Evolutionary conservation across 2,329 filamentous ascomycete species (phyloP).

Genomic region (Davidsoniella australis): DNA sequence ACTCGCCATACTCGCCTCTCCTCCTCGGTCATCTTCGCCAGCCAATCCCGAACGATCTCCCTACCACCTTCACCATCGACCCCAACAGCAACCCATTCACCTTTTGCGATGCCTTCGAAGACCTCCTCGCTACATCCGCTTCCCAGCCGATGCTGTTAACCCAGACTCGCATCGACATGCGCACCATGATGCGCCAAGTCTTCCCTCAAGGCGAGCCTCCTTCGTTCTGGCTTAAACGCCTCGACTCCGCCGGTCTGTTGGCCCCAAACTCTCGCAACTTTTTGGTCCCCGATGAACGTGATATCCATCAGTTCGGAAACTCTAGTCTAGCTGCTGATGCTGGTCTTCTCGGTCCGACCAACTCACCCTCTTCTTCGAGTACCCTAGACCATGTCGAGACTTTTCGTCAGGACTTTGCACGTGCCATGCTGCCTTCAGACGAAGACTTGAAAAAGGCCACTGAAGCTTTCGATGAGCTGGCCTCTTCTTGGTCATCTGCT

Average conservation of each 20-base stretch:
- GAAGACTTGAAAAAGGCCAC: slow-evolving; percentile 17
- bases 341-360: slow-evolving; percentile 7
- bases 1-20: slow-evolving; percentile 28
- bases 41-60: slow-evolving; percentile 29
- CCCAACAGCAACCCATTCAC: slow-evolving; percentile 22
- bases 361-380: not conserved
- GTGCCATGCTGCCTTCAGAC: slow-evolving; percentile 11
- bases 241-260: slow-evolving; percentile 24
- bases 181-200: slow-evolving; percentile 22
- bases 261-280: slow-evolving; percentile 17
- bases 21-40: slow-evolving; percentile 28
- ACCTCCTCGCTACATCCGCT: slow-evolving; percentile 32
- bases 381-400: slow-evolving; percentile 17
- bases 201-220: slow-evolving; percentile 25
- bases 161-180: slow-evolving; percentile 20
- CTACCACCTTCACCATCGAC: slow-evolving; percentile 20
- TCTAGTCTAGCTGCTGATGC: slow-evolving; percentile 14
- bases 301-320: not conserved
- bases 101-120: slow-evolving; percentile 41
- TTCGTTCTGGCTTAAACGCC: slow-evolving; percentile 25
- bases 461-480: slow-evolving; percentile 11
- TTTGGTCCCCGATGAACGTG: slow-evolving; percentile 8
- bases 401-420: slow-evolving; percentile 19
- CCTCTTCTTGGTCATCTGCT: slow-evolving; percentile 17
- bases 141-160: slow-evolving; percentile 27